phyloP scores from a whole-genome alignment of 1,139 yeast genomes.

The Suhomyces bribrorum region DNA sequence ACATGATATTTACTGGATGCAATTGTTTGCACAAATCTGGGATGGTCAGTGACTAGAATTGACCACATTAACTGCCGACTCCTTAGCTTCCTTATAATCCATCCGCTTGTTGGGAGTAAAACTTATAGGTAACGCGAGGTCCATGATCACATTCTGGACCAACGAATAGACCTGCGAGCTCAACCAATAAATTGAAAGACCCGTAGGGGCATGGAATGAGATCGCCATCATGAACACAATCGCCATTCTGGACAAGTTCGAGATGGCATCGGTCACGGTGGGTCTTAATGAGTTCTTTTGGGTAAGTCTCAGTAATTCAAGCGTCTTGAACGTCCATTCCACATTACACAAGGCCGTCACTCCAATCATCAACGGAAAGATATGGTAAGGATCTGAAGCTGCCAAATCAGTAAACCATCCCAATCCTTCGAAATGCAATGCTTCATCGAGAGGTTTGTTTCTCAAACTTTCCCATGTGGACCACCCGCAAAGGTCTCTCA shows the following conservation, averaged over 20 bases:
- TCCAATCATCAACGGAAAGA: conserved; percentile 73
- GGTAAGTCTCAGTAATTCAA: conserved; percentile 45
- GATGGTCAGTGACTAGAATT: not conserved
- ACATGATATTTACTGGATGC: not conserved
- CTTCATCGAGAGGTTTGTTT: conserved; percentile 55
- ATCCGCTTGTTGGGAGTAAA: conserved; percentile 48
- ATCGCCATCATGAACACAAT: conserved; percentile 81
- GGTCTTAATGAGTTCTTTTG: conserved; percentile 49
- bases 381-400: conserved; percentile 59
- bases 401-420: conserved; percentile 65
- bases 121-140: conserved; percentile 60
- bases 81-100: conserved; percentile 14
- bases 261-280: conserved; percentile 58
- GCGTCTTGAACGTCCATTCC: conserved; percentile 68
- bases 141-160: conserved; percentile 72
- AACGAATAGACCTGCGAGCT: conserved; percentile 78
- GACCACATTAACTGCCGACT: conserved; percentile 4
- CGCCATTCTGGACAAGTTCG: conserved; percentile 71
- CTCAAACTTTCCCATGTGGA: conserved; percentile 49
- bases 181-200: conserved; percentile 81
- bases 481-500: conserved; percentile 80
- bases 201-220: conserved; percentile 82
- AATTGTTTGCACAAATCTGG: not conserved
- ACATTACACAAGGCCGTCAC: conserved; percentile 70
- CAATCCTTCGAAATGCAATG: conserved; percentile 55